Base-by-base conservation (phyloP, 495 filamentous ascomycete species). In the Neurospora africana region DNA sequence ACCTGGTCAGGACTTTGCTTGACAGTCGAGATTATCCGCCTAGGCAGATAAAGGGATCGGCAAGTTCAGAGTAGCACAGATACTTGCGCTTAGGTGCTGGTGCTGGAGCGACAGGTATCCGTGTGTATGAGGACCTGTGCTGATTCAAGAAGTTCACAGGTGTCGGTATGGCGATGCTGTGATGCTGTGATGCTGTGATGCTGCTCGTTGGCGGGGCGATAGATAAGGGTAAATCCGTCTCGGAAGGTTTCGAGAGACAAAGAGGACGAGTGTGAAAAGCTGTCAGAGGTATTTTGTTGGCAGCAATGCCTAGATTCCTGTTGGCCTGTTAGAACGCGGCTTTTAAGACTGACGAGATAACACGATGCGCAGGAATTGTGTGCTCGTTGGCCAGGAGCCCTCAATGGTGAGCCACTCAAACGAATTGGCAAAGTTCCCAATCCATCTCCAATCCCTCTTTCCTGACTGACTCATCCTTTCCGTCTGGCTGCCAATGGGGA, bases 151-250 rank as follows among this genome's bases (percentile, higher is more conserved):
- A 53, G 27, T 4, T 61, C 53, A 61, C 53, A 30, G 15, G 53
- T 21, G 44, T 53, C 44, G 44, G 44, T 53, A 53, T 23, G 21
- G 44, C 21, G 44, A 53, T 23, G 44, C 53, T 61, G 53, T 61
- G 53, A 61, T 61, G 53, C 27, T 61, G 53, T n/a, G n/a, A n/a
- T n/a, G n/a, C n/a, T n/a, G 7, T 36, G 36, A n/a, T n/a, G n/a
- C n/a, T 36, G 36, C 53, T 61, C 13, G 53, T 27, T 40, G 41
- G 72, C 72, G 72, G 68, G 72, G 72, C 58, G 7, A 41, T 19
- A 70, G 69, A 75, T 75, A 75, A 76, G 75, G 39, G 27, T 35
- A 19, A 35, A 9, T 7, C 2, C 73, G 73, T 76, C 75, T 74
- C 41, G 44, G 70, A 74, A 74, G 39, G 72, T 70, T 71, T 37